These are phyloP conservation scores for Umbelopsis ramanniana DNA, from an alignment of 192 early-diverging fungal species.

Conservation along the genomic window DNA sequence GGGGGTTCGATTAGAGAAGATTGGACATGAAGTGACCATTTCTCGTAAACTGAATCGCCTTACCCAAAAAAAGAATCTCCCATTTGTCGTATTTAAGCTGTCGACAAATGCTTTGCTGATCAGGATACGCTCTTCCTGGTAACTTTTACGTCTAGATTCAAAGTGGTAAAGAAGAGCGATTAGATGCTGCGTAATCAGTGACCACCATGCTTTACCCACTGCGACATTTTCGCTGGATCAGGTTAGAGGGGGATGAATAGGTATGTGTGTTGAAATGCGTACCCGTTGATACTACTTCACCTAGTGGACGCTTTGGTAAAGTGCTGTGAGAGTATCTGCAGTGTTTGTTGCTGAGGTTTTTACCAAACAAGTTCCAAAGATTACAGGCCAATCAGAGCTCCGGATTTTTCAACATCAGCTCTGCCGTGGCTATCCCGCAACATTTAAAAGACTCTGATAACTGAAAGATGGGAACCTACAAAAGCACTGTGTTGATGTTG, in stretches of 20 bases:
- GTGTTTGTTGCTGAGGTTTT: conserved; percentile 10
- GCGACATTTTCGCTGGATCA: neutral
- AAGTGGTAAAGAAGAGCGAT: neutral
- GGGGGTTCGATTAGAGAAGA: too few relatives aligned
- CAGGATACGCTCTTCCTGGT: neutral
- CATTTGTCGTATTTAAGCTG: conserved; percentile 15
- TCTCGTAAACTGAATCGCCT: neutral
- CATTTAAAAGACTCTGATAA: too few relatives aligned
- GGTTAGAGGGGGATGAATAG: neutral
- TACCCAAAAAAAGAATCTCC: conserved; percentile 37
- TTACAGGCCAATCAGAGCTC: conserved; percentile 1
- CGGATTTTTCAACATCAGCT: neutral
- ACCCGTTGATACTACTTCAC: conserved; percentile 11
- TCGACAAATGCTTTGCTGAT: conserved; percentile 10
- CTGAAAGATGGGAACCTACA: too few relatives aligned
- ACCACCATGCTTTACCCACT: neutral
- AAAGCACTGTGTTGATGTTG: too few relatives aligned
- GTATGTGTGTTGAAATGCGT: neutral
- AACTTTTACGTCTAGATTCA: conserved; percentile 3
- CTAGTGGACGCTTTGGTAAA: conserved; percentile 16
- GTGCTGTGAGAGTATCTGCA: neutral
- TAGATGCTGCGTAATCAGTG: neutral
- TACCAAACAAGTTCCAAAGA: neutral
- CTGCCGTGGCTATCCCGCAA: neutral
- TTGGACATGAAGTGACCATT: too few relatives aligned